A percentile compares a stretch with the other conserved stretches of the same genome.
Evolutionary conservation across 1,284 basidiomycete species (phyloP).

Genomic region (Kwoniella shivajii): DNA sequence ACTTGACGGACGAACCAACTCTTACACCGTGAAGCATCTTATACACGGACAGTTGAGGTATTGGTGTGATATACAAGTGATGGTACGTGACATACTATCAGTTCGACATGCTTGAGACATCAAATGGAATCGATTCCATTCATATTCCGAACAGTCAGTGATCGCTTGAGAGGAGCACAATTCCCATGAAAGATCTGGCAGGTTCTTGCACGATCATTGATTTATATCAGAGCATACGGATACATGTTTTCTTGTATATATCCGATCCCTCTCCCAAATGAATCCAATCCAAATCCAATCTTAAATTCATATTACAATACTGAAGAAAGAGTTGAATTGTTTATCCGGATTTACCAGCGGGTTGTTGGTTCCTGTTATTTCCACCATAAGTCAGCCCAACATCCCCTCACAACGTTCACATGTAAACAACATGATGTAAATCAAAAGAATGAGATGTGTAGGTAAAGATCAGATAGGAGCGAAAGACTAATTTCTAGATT

Average conservation of each 20-base stretch:
- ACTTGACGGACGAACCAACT: background rate
- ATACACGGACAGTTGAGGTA: background rate
- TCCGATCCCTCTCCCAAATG: constrained; percentile 6
- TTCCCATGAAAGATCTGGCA: no score
- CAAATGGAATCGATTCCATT: no score
- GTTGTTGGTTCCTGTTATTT: constrained; percentile 49
- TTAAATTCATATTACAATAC: background rate
- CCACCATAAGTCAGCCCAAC: constrained; percentile 13
- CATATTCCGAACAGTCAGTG: no score
- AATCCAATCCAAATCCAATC: constrained; percentile 10
- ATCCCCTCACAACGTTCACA: background rate
- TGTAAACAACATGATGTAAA: background rate
- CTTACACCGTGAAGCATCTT: no score
- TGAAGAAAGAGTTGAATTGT: constrained; percentile 9
- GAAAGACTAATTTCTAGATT: constrained; percentile 75
- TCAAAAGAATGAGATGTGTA: constrained; percentile 9
- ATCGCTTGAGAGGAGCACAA: no score
- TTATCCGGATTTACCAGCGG: constrained; percentile 54
- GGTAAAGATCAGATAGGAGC: constrained; percentile 74
- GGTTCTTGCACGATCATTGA: no score
- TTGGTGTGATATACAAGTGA: no score
- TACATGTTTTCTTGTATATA: constrained; percentile 7
- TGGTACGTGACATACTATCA: no score
- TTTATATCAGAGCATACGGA: constrained; percentile 9
- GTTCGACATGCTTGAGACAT: no score